Evolutionary conservation across 495 filamentous ascomycete genomes (phyloP), one percentile per base, ranked within the genome.

Genomic region (Penicillium salamii): DNA sequence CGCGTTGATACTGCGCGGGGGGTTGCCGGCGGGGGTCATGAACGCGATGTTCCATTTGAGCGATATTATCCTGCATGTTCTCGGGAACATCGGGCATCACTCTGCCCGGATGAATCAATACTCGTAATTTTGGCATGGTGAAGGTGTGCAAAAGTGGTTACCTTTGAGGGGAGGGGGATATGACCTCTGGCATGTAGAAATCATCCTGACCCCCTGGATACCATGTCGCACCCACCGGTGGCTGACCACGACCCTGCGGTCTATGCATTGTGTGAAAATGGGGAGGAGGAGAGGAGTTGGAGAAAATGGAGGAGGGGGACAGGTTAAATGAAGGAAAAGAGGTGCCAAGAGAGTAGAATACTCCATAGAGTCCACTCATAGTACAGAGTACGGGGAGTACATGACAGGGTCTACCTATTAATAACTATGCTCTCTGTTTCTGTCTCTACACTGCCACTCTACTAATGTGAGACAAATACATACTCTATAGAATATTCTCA

Each of bases 41-140:
- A 34, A 86, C 87, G 74, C 90, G 81, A 43, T 91, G 78, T 75
- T 96, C 92, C 67, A 98, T 80, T 66, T 90, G 82, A 42, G 91
- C 87, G 34, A 98, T 79, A 65, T 87, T 90, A 61, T 93, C 84
- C 72, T 95, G 89, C 79, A 98, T 97, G 63, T 91, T 87, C 58
- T 83, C 83, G 23, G 86, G 85, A 20, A 89, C 82, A 69, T 89
- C 86, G 45, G 86, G 84, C 79, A 87, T 88, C 43, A 88, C 76
- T 49, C 86, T 89, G 60, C 49, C 52, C 12, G 53, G 52, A 37
- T 44, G 58, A 38, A 62, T 65, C 24, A 65, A 51, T 52, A 65
- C 53, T 42, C 61, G 50, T 43, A 65, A 42, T 45, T 40, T 46
- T 6, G 59, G 35, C 55, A 66, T 66, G 19, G 35, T 55, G 31